These are phyloP conservation scores for Trichoderma aggressivum DNA, from an alignment of 2,329 filamentous ascomycete genomes.

Conservation along the genomic window DNA sequence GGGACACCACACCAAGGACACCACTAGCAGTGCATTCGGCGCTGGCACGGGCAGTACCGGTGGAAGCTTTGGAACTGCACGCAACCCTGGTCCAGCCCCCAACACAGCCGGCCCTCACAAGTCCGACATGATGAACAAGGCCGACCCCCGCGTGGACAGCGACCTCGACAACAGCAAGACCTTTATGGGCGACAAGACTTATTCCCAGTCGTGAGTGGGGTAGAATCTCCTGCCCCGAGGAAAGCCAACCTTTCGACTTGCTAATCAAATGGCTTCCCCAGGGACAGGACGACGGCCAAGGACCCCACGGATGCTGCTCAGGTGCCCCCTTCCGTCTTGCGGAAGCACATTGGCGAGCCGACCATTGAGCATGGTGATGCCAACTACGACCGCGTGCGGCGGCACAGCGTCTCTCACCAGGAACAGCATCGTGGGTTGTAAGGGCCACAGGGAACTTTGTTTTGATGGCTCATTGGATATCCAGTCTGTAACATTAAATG, in stretches of 20 bases:
- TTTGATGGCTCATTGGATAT: neutral
- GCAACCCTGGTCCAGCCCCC: constrained; percentile 31
- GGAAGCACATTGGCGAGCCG: constrained; percentile 45
- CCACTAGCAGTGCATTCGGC: neutral
- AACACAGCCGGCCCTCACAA: constrained; percentile 45
- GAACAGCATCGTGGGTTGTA: constrained; percentile 48
- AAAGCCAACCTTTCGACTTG: neutral
- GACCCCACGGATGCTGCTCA: constrained; percentile 56
- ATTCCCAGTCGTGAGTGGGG: constrained; percentile 36
- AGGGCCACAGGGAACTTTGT: constrained; percentile 15
- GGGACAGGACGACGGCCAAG: constrained; percentile 22
- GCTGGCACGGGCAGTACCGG: constrained; percentile 24
- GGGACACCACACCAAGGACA: constrained; percentile 5
- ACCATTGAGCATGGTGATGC: constrained; percentile 43
- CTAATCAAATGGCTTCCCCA: neutral
- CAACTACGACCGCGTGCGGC: constrained; percentile 41
- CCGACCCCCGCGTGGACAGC: constrained; percentile 54
- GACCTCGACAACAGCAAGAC: constrained; percentile 55
- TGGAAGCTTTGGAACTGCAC: constrained; percentile 20
- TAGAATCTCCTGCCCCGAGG: neutral
- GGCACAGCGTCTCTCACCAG: constrained; percentile 49
- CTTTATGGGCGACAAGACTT: constrained; percentile 50
- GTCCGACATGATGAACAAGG: constrained; percentile 52
- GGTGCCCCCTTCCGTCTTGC: constrained; percentile 54
- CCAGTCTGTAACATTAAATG: constrained; percentile 1